Percentiles rank a stretch among this genome's conserved stretches.
Conservation (phyloP, 495 filamentous ascomycete species). For the Penicillium goetzii region DNA sequence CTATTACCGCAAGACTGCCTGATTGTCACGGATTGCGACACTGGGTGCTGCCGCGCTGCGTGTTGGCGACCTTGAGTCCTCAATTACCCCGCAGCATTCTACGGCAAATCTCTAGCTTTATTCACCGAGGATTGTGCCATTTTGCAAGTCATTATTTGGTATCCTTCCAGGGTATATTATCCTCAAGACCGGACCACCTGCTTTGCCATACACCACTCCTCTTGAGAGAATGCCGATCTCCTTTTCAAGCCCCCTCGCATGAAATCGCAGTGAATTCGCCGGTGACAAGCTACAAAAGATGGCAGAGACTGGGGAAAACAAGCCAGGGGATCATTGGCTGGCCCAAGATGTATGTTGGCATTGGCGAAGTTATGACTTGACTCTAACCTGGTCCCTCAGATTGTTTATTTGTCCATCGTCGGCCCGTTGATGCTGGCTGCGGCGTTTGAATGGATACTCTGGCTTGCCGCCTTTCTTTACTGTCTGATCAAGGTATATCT, state of each 20-base stretch:
- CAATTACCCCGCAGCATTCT: neutral
- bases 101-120: neutral
- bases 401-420: constrained; percentile 81
- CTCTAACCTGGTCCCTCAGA: constrained; percentile 47
- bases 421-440: constrained; percentile 83
- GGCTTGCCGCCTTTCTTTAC: constrained; percentile 90
- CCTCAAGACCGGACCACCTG: neutral
- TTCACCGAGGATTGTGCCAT: neutral
- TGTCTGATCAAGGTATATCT: constrained; percentile 85
- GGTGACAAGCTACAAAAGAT: neutral
- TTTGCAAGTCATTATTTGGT: neutral
- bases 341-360: constrained; percentile 63
- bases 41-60: neutral
- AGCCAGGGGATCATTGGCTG: constrained; percentile 50
- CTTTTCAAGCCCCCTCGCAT: neutral
- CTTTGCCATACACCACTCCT: neutral
- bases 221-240: neutral
- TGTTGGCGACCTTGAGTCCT: neutral
- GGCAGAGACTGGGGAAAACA: neutral
- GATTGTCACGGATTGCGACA: neutral
- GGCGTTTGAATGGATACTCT: constrained; percentile 91
- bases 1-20: neutral
- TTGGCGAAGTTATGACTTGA: neutral
- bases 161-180: neutral
- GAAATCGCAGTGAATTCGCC: neutral